Evolutionary conservation across 225 moss, liverwort and hornwort species (phyloP).

Genomic region (Polytrichum formosum): DNA sequence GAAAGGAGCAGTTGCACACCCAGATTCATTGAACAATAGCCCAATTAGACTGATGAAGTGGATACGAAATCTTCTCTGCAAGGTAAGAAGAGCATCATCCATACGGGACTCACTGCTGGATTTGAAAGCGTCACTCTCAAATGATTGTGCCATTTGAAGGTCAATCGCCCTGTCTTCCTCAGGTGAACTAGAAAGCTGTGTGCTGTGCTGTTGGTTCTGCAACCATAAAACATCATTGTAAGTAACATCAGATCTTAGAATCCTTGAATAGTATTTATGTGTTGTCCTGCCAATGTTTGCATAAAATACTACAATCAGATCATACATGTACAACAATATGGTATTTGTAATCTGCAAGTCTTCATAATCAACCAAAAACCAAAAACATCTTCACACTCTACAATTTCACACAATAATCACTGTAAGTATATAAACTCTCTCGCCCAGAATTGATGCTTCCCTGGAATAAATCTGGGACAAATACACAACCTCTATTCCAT

Average conservation of each 20-base stretch:
- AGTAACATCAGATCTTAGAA: not conserved
- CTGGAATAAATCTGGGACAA: too few relatives aligned
- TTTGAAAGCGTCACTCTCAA: slow-evolving; percentile 40
- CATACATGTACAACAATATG: too few relatives aligned
- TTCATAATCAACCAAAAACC: too few relatives aligned
- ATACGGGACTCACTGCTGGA: slow-evolving; percentile 42
- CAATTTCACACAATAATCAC: too few relatives aligned
- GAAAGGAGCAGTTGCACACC: slow-evolving; percentile 27
- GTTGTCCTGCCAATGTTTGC: too few relatives aligned
- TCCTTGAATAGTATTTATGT: too few relatives aligned
- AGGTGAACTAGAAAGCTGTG: slow-evolving; percentile 48
- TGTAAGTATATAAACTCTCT: too few relatives aligned
- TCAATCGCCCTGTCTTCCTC: slow-evolving; percentile 48
- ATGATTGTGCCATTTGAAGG: slow-evolving; percentile 53
- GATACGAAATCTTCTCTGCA: slow-evolving; percentile 52
- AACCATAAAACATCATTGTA: not conserved
- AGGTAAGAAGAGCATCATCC: slow-evolving; percentile 24
- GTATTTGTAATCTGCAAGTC: too few relatives aligned
- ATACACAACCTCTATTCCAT: too few relatives aligned
- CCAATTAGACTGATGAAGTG: slow-evolving; percentile 50
- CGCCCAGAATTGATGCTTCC: too few relatives aligned
- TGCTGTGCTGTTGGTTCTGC: slow-evolving; percentile 39
- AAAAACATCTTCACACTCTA: too few relatives aligned
- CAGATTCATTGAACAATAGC: slow-evolving; percentile 36
- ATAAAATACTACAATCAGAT: too few relatives aligned